A percentile compares a stretch with the other conserved stretches of the same genome.
Conservation (phyloP, 371 early-diverging fungal genomes). For the Rhizomucor miehei region DNA sequence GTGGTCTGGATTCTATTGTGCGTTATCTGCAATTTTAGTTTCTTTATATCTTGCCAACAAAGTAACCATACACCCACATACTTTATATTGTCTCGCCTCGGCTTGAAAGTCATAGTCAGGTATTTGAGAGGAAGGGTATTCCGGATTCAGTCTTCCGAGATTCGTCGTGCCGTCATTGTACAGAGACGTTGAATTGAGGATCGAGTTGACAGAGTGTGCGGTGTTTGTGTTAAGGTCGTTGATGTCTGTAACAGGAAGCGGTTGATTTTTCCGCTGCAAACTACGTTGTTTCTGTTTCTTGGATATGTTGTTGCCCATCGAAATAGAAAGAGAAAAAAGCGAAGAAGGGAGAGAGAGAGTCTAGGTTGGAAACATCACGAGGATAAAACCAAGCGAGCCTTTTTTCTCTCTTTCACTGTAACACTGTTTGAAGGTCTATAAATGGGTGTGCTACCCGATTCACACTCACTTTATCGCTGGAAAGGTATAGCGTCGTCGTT, state of each 20-base stretch:
- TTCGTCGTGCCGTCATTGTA: not conserved
- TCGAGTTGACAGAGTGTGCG: slow-evolving; percentile 25
- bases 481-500: no score
- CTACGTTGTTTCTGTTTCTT: slow-evolving; percentile 4
- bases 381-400: no score
- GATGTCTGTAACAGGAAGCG: slow-evolving; percentile 6
- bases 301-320: slow-evolving; percentile 7
- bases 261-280: not conserved
- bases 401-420: no score
- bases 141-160: slow-evolving; percentile 14
- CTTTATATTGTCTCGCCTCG: not conserved
- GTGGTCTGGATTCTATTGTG: slow-evolving; percentile 19
- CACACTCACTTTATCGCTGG: no score
- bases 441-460: no score
- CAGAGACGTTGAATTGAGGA: slow-evolving; percentile 21
- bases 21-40: not conserved
- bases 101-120: not conserved
- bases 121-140: slow-evolving; percentile 6
- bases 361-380: no score
- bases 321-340: not conserved
- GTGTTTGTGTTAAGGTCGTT: slow-evolving; percentile 29
- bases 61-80: not conserved
- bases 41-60: no score
- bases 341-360: slow-evolving; percentile 1
- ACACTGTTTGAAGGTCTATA: no score